Conservation (phyloP, 2,329 filamentous ascomycete genomes). For the Penicillium sp. region DNA sequence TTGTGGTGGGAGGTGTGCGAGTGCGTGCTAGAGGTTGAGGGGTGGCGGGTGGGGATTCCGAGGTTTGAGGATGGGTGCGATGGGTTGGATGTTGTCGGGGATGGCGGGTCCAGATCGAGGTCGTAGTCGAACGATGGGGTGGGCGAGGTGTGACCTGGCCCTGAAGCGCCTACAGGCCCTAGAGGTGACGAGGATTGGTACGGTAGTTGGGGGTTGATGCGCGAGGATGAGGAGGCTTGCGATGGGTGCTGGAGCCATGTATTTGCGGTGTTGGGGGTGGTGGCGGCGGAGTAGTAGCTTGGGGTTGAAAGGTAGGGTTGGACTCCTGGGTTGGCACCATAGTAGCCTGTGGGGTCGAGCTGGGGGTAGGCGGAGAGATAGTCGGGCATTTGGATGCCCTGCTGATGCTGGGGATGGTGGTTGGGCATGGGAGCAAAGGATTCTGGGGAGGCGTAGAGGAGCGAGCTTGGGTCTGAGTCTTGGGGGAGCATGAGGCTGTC, state of each 20-base stretch:
- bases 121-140: constrained; percentile 7
- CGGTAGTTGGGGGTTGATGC: not conserved
- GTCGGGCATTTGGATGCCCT: not conserved
- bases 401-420: not conserved
- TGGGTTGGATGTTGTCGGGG: constrained; percentile 11
- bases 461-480: constrained; percentile 3
- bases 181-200: not conserved
- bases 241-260: constrained; percentile 11
- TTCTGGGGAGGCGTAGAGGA: constrained; percentile 11
- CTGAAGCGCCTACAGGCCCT: not conserved
- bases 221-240: not conserved
- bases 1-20: not conserved
- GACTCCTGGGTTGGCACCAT: not conserved
- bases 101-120: constrained; percentile 15
- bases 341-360: constrained; percentile 4
- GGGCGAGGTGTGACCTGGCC: not conserved
- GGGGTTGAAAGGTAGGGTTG: not conserved
- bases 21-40: not conserved
- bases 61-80: not conserved
- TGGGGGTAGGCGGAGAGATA: constrained; percentile 1
- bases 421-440: constrained; percentile 2
- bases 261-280: not conserved
- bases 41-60: not conserved
- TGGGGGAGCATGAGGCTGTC: constrained; percentile 1
- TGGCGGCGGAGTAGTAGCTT: not conserved